Evolutionary conservation across 2,329 filamentous ascomycete species (phyloP), one percentile per base, ranked within the genome.

Genomic region (Nothopassalora personata): DNA sequence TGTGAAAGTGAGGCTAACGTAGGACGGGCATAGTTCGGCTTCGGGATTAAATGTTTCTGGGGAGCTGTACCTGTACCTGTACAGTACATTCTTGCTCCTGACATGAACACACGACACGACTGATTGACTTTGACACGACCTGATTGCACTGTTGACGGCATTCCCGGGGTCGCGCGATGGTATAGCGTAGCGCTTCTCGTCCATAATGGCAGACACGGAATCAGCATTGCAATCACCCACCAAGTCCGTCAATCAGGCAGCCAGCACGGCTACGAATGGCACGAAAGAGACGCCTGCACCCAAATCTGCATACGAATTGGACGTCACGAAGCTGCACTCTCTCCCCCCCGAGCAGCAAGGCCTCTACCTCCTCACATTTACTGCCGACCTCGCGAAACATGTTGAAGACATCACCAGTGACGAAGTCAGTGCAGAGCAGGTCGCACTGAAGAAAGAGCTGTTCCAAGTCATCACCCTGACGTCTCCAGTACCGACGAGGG

Each of bases 261-360:
- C 31, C 50, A 56, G 56, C 11, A 34, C 61, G n/a, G 54, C 51
- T 47, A 48, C 57, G n/a, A 45, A 53, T 31, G 50, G 57, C 50
- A 66, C 65, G 57, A 63, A 62, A 47, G 64, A 67, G 19, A 39
- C 49, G 11, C 27, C 57, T 19, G 28, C 52, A 23, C 33, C 49
- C n/a, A 48, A 45, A 19, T 60, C 64, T 34, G 56, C 71, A 67
- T 76, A 63, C 54, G 66, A 96, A 79, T 89, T 99, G 73, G 92
- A 99, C 72, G 78, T 96, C 67, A 79, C 86, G 69, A 96, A 96
- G 81, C 86, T 99, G 51, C 88, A 96, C 75, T 83, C 89, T 54
- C 84, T 97, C 50, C 90, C 93, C 47, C 86, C 90, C 56, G 94
- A 99, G 77, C 94, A 99, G 74, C 94, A 99, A 76, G 92, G 97